Conservation (phyloP, 164 flowering plant genomes). For the Brasenia schreberi region DNA sequence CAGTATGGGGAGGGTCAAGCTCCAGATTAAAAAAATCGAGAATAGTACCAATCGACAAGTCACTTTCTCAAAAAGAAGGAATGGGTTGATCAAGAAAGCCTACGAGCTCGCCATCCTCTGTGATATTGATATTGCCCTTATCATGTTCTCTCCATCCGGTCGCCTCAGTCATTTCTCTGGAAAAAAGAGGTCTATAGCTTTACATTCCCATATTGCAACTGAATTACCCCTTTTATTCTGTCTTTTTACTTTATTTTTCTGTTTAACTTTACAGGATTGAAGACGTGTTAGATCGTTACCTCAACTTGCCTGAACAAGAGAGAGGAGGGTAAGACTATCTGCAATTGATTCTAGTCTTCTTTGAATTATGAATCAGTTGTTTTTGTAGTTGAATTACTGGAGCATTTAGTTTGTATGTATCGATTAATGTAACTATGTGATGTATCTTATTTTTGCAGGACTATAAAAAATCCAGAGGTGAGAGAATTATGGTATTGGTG, state of each 20-base stretch:
- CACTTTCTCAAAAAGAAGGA: slow-evolving; percentile 64
- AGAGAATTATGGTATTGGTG: background rate
- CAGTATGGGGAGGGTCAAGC: background rate
- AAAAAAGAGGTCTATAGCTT: slow-evolving; percentile 21
- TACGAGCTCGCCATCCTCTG: slow-evolving; percentile 64
- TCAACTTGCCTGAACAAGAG: slow-evolving; percentile 39
- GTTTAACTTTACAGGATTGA: slow-evolving; percentile 24
- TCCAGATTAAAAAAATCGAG: slow-evolving; percentile 47
- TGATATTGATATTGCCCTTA: slow-evolving; percentile 62
- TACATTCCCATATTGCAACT: background rate
- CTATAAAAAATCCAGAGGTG: slow-evolving; percentile 36
- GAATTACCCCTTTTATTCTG: background rate
- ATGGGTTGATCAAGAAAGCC: slow-evolving; percentile 75
- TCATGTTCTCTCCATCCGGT: slow-evolving; percentile 65
- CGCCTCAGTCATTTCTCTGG: slow-evolving; percentile 50
- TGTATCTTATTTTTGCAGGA: slow-evolving; percentile 15
- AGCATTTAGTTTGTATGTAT: background rate
- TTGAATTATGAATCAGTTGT: background rate
- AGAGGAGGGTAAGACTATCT: slow-evolving; percentile 34
- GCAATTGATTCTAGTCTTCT: background rate
- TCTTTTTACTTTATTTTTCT: background rate
- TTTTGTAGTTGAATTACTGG: background rate
- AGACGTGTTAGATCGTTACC: slow-evolving; percentile 40
- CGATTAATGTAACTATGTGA: background rate
- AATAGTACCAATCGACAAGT: slow-evolving; percentile 67